Evolutionary conservation across 1,284 basidiomycete species (phyloP), one percentile per base, ranked within the genome.

Genomic region (Cutaneotrichosporon sp.): DNA sequence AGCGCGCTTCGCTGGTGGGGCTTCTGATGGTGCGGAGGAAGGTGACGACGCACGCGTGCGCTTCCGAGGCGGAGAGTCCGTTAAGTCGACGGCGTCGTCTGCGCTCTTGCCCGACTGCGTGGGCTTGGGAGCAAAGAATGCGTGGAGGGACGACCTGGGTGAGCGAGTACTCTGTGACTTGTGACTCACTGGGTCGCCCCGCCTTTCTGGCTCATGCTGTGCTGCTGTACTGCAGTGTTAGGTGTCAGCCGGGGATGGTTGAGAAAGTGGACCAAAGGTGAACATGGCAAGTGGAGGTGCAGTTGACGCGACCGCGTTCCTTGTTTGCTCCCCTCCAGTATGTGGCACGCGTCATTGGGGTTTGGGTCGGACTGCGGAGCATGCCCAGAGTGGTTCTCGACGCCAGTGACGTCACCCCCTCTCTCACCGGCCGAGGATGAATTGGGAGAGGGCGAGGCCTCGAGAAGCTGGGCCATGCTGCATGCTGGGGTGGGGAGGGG

Each of bases 61-160:
- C 64, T 78, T 78, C 25, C 58, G 42, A 1, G 64, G 64, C 9
- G 58, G 64, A n/a, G 70, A 70, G 16, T 46, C 68, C 3, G 71
- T 72, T 18, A 76, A 57, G 60, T 73, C 74, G 4, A 76, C 67
- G 7, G 69, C 64, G 3, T 66, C 67, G 9, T 65, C 56, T 18
- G 69, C 60, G 16, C 31, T 42, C 31, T 34, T 50, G 20, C 43
- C 38, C 5, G 70, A 55, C 10, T 53, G 58, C 9, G 67, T 66
- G 7, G 75, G 69, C 51, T 74, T 79, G 20, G 77, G 71, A 54
- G 72, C 76, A 70, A 79, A 79, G 69, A 79, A 79, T 36, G 70
- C 58, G n/a, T 73, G 68, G n/a, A 80, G 59, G 10, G 76, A 76
- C 10, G 72, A 57, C 61, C 75, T 79, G 52, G 11, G 36, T 51